Conservation (phyloP, 441 rosid species). For the Croton setiger region DNA sequence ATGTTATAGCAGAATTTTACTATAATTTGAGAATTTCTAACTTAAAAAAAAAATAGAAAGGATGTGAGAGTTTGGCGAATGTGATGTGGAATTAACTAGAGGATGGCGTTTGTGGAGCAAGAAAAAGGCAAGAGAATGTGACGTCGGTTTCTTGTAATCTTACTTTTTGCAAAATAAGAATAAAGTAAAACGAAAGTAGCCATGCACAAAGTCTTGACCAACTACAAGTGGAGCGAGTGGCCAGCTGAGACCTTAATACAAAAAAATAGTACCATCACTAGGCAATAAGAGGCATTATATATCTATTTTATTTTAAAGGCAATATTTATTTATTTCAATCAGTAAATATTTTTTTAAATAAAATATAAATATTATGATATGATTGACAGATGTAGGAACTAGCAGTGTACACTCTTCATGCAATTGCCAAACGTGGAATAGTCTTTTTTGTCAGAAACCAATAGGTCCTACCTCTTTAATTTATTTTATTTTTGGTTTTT, state of each 20-base stretch:
- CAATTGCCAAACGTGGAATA: neutral
- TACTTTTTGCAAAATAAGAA: neutral
- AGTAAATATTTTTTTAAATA: no score
- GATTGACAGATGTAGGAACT: neutral
- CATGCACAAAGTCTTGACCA: neutral
- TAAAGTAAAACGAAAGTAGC: neutral
- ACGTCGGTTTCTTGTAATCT: neutral
- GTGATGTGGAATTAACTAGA: neutral
- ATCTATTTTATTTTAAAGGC: no score
- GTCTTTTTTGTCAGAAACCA: neutral
- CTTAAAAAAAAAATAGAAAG: no score
- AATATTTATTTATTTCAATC: no score
- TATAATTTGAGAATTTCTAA: no score
- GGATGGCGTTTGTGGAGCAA: neutral
- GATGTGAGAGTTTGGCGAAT: no score
- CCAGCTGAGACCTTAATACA: neutral
- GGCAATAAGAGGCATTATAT: no score
- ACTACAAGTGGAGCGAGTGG: neutral
- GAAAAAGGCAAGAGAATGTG: neutral
- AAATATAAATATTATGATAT: no score
- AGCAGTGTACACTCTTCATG: neutral
- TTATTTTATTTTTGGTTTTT: no score
- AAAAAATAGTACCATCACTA: no score
- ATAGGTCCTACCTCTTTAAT: neutral
- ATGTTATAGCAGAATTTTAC: no score